Percentiles rank a stretch among this genome's conserved stretches.
phyloP scores from a whole-genome alignment of 495 filamentous ascomycete species.

The Margaritispora aquatica region DNA sequence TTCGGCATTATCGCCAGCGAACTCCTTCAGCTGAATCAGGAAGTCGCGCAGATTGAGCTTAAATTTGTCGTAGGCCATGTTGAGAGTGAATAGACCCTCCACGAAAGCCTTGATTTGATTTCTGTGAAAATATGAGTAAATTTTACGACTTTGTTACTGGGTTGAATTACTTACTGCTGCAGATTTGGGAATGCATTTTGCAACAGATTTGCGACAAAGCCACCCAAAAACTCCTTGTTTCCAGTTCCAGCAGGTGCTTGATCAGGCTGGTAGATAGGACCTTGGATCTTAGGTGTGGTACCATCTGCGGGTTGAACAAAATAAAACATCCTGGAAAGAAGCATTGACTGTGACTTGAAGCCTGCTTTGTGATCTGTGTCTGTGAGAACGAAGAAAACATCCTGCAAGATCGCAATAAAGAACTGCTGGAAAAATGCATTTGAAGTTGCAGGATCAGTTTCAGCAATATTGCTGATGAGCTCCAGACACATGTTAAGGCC shows the following conservation, averaged over 20 bases:
- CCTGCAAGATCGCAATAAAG: conserved; percentile 89
- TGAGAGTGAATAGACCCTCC: conserved; percentile 73
- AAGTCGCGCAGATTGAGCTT: conserved; percentile 94
- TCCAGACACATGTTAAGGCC: conserved; percentile 99
- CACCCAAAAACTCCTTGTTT: conserved; percentile 84
- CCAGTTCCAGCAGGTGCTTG: conserved; percentile 75
- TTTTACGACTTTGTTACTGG: not conserved
- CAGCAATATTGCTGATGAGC: conserved; percentile 94
- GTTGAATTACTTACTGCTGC: conserved; percentile 67
- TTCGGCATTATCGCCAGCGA: conserved; percentile 86
- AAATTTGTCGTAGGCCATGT: conserved; percentile 79
- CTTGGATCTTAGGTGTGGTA: conserved; percentile 72
- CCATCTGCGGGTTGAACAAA: conserved; percentile 63
- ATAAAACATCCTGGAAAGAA: conserved; percentile 94
- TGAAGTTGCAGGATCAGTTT: conserved; percentile 78
- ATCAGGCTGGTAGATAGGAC: conserved; percentile 77
- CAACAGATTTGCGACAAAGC: conserved; percentile 79
- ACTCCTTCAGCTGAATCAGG: conserved; percentile 94
- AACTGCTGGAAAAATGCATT: conserved; percentile 97
- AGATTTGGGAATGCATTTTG: conserved; percentile 91
- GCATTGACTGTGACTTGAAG: conserved; percentile 92
- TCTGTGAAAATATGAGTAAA: conserved; percentile 44
- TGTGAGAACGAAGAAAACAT: conserved; percentile 97
- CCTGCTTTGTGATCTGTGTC: conserved; percentile 98
- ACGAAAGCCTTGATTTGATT: conserved; percentile 86